Percentiles rank a stretch among this genome's conserved stretches.
phyloP scores from a whole-genome alignment of 345 rosid species.

The Tarenaya hassleriana region DNA sequence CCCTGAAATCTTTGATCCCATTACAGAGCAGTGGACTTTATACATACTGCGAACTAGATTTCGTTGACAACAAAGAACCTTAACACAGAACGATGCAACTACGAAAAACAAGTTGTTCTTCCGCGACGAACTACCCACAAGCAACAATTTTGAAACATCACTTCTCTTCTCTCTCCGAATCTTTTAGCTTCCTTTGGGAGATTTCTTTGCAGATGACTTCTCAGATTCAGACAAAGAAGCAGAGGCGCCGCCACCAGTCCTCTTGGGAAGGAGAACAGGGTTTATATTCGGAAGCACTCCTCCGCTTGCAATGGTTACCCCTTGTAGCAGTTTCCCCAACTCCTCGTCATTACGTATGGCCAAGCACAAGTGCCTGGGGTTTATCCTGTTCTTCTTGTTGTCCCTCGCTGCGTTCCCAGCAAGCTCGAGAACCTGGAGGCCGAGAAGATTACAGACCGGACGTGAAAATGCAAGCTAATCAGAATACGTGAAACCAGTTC shows the following conservation, averaged over 20 bases:
- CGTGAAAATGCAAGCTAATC: too few species aligned
- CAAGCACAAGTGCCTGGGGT: constrained; percentile 48
- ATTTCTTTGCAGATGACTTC: constrained; percentile 34
- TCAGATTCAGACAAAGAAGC: constrained; percentile 28
- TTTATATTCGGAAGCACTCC: constrained; percentile 67
- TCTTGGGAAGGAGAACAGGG: constrained; percentile 62
- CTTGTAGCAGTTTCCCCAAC: constrained; percentile 48
- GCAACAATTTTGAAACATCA: too few species aligned
- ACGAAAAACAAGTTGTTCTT: too few species aligned
- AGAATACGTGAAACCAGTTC: too few species aligned
- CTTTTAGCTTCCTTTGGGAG: constrained; percentile 40
- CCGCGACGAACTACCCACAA: too few species aligned
- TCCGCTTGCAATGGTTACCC: constrained; percentile 61
- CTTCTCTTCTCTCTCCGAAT: too few species aligned
- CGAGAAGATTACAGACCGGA: too few species aligned
- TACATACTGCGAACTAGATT: too few species aligned
- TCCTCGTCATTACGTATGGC: constrained; percentile 69
- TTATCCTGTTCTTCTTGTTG: constrained; percentile 61
- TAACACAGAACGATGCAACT: too few species aligned
- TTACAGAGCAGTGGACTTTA: too few species aligned
- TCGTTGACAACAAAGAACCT: too few species aligned
- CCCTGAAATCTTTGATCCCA: too few species aligned
- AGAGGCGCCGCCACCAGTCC: background rate
- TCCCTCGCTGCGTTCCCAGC: constrained; percentile 71
- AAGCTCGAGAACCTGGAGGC: constrained; percentile 47